A percentile compares a stretch with the other conserved stretches of the same genome.
These are phyloP conservation scores for Astrothelium macrocarpum DNA, from an alignment of 495 filamentous ascomycete genomes.

Conservation along the genomic window DNA sequence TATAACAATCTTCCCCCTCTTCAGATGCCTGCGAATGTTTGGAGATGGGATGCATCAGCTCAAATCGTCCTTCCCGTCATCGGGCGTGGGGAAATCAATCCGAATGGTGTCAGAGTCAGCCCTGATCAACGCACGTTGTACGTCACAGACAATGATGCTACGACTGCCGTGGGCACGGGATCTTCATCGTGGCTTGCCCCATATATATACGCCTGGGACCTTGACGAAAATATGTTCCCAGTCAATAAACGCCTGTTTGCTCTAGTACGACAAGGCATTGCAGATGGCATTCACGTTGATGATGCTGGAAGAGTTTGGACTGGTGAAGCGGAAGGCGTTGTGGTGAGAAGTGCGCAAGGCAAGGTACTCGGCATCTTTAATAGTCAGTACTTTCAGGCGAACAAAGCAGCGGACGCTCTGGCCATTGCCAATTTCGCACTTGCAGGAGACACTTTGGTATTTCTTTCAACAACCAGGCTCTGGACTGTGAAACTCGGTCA, in stretches of 20 bases:
- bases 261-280: conserved; percentile 5
- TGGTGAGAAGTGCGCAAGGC: conserved; percentile 8
- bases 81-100: background rate
- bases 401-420: background rate
- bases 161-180: background rate
- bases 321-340: conserved; percentile 11
- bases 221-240: conserved; percentile 8
- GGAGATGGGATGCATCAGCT: conserved; percentile 5
- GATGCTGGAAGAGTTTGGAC: conserved; percentile 14
- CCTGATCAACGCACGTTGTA: conserved; percentile 10
- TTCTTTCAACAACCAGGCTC: conserved; percentile 9
- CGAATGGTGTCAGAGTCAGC: conserved; percentile 9
- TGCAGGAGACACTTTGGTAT: conserved; percentile 8
- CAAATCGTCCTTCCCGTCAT: conserved; percentile 6
- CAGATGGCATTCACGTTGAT: conserved; percentile 12
- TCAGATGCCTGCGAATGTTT: conserved; percentile 4
- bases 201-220: conserved; percentile 10
- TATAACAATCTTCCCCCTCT: background rate
- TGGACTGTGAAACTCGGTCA: conserved; percentile 9
- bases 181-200: conserved; percentile 6
- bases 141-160: conserved; percentile 3
- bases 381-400: conserved; percentile 6
- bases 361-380: conserved; percentile 14
- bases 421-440: conserved; percentile 7
- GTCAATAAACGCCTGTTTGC: conserved; percentile 11